phyloP scores from a whole-genome alignment of 2,329 filamentous ascomycete genomes.

The Cyphellophora europaea region DNA sequence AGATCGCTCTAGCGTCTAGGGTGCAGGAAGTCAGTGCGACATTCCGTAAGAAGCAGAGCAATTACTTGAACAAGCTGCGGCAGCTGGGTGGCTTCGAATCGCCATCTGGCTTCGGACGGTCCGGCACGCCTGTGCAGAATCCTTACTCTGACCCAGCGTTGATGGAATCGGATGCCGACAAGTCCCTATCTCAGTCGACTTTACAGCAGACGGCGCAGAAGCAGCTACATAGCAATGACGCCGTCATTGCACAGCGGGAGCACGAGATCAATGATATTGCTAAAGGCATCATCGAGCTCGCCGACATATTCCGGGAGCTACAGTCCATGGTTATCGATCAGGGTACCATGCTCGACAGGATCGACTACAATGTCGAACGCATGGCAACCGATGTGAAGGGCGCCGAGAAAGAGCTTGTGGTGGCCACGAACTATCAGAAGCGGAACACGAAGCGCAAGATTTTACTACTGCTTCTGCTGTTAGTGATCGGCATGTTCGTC shows the following conservation, averaged over 20 bases:
- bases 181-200: slow-evolving; percentile 81
- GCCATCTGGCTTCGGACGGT: slow-evolving; percentile 35
- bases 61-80: slow-evolving; percentile 82
- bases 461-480: slow-evolving; percentile 74
- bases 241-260: slow-evolving; percentile 81
- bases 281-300: slow-evolving; percentile 92
- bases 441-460: slow-evolving; percentile 85
- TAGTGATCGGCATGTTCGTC: slow-evolving; percentile 82
- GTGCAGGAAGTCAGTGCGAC: slow-evolving; percentile 86
- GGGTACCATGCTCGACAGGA: slow-evolving; percentile 83
- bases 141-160: slow-evolving; percentile 78
- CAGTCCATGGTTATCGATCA: slow-evolving; percentile 93
- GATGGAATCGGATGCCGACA: slow-evolving; percentile 87
- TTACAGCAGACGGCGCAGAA: slow-evolving; percentile 22
- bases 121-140: slow-evolving; percentile 45
- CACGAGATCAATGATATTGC: slow-evolving; percentile 97
- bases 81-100: slow-evolving; percentile 56
- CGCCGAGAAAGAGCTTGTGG: slow-evolving; percentile 77
- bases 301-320: slow-evolving; percentile 92
- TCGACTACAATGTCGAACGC: slow-evolving; percentile 95
- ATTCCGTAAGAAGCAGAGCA: slow-evolving; percentile 96
- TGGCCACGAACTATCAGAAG: slow-evolving; percentile 75
- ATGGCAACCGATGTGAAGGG: slow-evolving; percentile 91
- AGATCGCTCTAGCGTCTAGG: slow-evolving; percentile 76
- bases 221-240: slow-evolving; percentile 64